A percentile compares a stretch with the other conserved stretches of the same genome.
Conservation (phyloP, 805 yeast species). For the Cyberlindnera petersonii region DNA sequence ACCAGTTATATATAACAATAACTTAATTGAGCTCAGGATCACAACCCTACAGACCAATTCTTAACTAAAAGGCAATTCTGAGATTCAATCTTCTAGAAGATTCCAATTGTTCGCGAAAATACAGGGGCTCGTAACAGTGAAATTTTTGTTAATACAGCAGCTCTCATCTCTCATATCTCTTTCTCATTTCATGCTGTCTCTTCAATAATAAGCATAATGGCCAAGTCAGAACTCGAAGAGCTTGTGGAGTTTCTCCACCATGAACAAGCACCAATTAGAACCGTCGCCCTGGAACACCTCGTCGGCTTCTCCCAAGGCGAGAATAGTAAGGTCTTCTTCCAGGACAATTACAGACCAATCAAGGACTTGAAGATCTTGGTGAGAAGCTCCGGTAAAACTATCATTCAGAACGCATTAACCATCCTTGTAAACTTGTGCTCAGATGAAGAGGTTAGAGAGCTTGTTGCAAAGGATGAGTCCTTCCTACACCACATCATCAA, state of each 20-base stretch:
- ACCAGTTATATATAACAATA: too few relatives aligned
- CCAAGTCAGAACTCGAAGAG: slow-evolving; percentile 39
- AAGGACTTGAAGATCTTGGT: slow-evolving; percentile 64
- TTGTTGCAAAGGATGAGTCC: slow-evolving; percentile 60
- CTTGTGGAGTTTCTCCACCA: slow-evolving; percentile 79
- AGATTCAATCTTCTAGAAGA: too few relatives aligned
- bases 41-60: too few relatives aligned
- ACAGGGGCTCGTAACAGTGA: too few relatives aligned
- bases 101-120: too few relatives aligned
- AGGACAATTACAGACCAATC: slow-evolving; percentile 67
- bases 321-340: slow-evolving; percentile 59
- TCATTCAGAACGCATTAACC: slow-evolving; percentile 66
- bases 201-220: slow-evolving; percentile 6
- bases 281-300: slow-evolving; percentile 78
- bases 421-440: slow-evolving; percentile 81
- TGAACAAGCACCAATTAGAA: slow-evolving; percentile 72
- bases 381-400: slow-evolving; percentile 47
- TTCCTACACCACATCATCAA: slow-evolving; percentile 49
- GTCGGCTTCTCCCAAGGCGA: slow-evolving; percentile 78
- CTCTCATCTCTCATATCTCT: not conserved
- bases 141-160: too few relatives aligned
- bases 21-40: too few relatives aligned
- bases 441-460: slow-evolving; percentile 55
- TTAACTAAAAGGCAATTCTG: too few relatives aligned
- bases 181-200: too few relatives aligned